Percentiles rank a stretch among this genome's conserved stretches.
These are phyloP conservation scores for Herpetomonas muscarum DNA, from an alignment of 208 protist genomes.

Conservation along the genomic window DNA sequence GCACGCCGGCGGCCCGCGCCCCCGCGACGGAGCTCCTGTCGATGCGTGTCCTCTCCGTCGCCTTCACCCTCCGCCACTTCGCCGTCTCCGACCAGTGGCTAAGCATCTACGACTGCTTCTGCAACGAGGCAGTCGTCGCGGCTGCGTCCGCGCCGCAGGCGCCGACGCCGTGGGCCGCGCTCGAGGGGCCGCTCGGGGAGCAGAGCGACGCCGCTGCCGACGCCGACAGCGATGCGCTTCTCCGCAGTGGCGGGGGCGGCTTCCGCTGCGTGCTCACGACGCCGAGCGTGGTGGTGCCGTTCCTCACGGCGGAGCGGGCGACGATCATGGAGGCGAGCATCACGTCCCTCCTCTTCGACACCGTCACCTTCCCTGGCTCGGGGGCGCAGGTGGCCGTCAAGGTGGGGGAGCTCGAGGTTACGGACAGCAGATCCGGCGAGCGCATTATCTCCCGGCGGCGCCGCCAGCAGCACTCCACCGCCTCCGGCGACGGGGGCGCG, in stretches of 20 bases:
- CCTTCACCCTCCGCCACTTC: conserved; percentile 81
- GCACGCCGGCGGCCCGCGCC: neutral
- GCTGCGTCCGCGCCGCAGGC: conserved; percentile 33
- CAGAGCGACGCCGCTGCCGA: neutral
- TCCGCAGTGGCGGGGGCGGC: neutral
- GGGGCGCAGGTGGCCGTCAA: conserved; percentile 45
- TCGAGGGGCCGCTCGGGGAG: neutral
- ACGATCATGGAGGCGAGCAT: conserved; percentile 67
- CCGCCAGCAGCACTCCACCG: neutral
- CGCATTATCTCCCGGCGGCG: conserved; percentile 48
- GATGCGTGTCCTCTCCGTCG: conserved; percentile 50
- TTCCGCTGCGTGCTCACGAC: conserved; percentile 68
- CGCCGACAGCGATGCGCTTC: neutral
- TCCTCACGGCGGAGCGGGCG: conserved; percentile 52
- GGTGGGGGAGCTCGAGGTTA: conserved; percentile 57
- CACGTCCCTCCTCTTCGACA: conserved; percentile 55
- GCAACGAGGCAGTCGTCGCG: conserved; percentile 56
- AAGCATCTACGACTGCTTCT: conserved; percentile 68
- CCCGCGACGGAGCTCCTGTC: conserved; percentile 33
- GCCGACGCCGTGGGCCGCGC: conserved; percentile 1
- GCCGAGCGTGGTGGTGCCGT: conserved; percentile 63
- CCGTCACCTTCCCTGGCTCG: conserved; percentile 27
- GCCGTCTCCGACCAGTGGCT: conserved; percentile 85
- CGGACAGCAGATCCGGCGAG: conserved; percentile 52
- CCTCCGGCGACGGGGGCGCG: neutral